Percentiles rank a stretch among this genome's conserved stretches.
Conservation (phyloP, 106 monocot genomes). For the Posidonia australis region DNA sequence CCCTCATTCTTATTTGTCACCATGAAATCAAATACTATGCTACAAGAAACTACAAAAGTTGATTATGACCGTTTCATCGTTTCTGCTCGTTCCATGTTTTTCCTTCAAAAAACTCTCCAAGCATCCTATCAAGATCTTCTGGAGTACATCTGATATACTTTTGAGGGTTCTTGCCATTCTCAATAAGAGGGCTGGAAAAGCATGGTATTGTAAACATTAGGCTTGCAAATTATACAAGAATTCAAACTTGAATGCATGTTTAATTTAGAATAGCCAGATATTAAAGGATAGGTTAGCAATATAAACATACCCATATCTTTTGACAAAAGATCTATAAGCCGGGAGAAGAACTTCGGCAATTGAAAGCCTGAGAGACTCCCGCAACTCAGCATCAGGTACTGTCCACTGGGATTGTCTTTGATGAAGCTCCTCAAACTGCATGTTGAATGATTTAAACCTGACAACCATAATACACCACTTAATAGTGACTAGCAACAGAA, state of each 20-base stretch:
- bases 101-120: slow-evolving; percentile 84
- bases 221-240: neutral
- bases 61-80: slow-evolving; percentile 35
- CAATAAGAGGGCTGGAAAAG: slow-evolving; percentile 47
- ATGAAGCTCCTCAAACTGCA: slow-evolving; percentile 70
- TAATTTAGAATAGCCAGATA: too few relatives aligned
- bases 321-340: slow-evolving; percentile 55
- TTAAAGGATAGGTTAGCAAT: too few relatives aligned
- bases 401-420: slow-evolving; percentile 71
- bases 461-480: neutral
- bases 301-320: slow-evolving; percentile 47
- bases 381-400: slow-evolving; percentile 59
- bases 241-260: too few relatives aligned
- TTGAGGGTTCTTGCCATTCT: slow-evolving; percentile 76
- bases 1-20: too few relatives aligned
- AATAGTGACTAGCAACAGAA: too few relatives aligned
- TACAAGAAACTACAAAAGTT: too few relatives aligned
- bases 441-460: slow-evolving; percentile 69
- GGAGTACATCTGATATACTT: slow-evolving; percentile 69
- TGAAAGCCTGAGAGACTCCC: slow-evolving; percentile 49
- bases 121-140: slow-evolving; percentile 66
- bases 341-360: slow-evolving; percentile 63
- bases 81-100: slow-evolving; percentile 60
- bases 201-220: neutral
- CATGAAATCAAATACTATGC: too few relatives aligned